phyloP scores from a whole-genome alignment of 768 basidiomycete genomes.

The Kwoniella europaea region DNA sequence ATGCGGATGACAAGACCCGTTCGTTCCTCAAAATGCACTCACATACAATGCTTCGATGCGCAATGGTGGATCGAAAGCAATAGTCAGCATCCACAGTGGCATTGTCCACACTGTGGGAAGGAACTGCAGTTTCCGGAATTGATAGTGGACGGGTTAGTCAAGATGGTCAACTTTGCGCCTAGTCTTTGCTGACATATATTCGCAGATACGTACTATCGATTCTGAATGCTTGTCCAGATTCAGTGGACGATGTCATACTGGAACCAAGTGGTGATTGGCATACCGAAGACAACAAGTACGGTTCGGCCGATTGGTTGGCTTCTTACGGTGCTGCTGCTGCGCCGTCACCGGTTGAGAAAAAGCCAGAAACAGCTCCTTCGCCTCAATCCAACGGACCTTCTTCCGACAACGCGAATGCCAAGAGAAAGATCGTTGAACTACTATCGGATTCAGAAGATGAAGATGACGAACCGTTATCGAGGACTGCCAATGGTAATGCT shows the following conservation, averaged over 20 bases:
- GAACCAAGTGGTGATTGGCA: conserved; percentile 98
- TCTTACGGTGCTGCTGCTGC: conserved; percentile 18
- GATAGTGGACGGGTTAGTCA: conserved; percentile 77
- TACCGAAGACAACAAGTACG: conserved; percentile 82
- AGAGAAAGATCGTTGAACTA: conserved; percentile 44
- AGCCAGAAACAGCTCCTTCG: conserved; percentile 11
- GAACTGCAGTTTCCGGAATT: conserved; percentile 77
- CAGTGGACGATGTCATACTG: conserved; percentile 87
- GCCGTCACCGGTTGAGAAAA: conserved; percentile 6
- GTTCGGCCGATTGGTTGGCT: conserved; percentile 70
- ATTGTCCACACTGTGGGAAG: conserved; percentile 91
- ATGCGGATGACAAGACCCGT: conserved; percentile 81
- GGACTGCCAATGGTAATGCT: conserved; percentile 16
- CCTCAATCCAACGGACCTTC: conserved; percentile 21
- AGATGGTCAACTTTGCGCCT: not conserved
- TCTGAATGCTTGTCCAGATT: conserved; percentile 73
- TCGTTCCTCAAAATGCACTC: conserved; percentile 84
- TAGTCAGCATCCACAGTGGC: conserved; percentile 94
- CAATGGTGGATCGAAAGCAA: conserved; percentile 91
- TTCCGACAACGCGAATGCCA: conserved; percentile 18
- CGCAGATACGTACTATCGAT: conserved; percentile 86
- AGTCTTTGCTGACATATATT: not conserved
- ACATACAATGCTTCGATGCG: conserved; percentile 95
- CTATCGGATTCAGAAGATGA: conserved; percentile 44
- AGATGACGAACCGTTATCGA: conserved; percentile 24